A percentile compares a stretch with the other conserved stretches of the same genome.
Conservation (phyloP, 1,284 basidiomycete genomes). For the Volvariella surrecta region DNA sequence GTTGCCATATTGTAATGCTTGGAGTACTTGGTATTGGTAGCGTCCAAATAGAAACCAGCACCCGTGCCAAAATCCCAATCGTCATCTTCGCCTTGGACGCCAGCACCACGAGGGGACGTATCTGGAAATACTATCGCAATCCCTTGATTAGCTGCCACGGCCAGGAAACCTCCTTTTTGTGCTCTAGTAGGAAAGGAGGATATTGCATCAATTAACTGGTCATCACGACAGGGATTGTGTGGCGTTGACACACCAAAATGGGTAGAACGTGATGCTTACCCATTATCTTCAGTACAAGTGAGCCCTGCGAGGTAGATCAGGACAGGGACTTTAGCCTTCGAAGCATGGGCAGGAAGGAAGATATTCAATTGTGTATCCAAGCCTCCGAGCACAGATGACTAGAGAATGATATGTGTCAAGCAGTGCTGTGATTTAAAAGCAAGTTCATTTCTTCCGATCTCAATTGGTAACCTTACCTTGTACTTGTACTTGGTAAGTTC, state of each 20-base stretch:
- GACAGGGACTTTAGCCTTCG: slow-evolving; percentile 61
- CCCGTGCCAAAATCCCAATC: slow-evolving; percentile 94
- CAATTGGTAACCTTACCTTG: slow-evolving; percentile 37
- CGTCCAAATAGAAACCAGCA: slow-evolving; percentile 92
- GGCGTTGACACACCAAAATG: background rate
- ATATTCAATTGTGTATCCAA: slow-evolving; percentile 84
- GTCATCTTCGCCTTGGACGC: slow-evolving; percentile 80
- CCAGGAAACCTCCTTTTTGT: slow-evolving; percentile 83
- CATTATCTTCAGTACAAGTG: slow-evolving; percentile 96
- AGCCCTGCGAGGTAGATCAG: slow-evolving; percentile 90
- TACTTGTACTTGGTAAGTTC: slow-evolving; percentile 83
- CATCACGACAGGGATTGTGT: slow-evolving; percentile 1
- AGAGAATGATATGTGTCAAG: slow-evolving; percentile 1
- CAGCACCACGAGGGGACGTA: slow-evolving; percentile 90
- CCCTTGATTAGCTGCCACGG: slow-evolving; percentile 71
- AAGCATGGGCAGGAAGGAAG: slow-evolving; percentile 71
- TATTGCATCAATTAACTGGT: slow-evolving; percentile 1
- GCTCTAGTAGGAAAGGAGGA: slow-evolving; percentile 39
- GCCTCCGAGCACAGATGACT: slow-evolving; percentile 70
- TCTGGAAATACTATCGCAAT: slow-evolving; percentile 95
- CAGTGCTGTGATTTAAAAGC: slow-evolving; percentile 5
- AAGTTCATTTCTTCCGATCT: background rate
- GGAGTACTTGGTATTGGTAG: slow-evolving; percentile 71
- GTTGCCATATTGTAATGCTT: slow-evolving; percentile 91
- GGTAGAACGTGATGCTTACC: too few species aligned